Evolutionary conservation across 805 yeast genomes (phyloP).

Genomic region (Brettanomyces custersianus): DNA sequence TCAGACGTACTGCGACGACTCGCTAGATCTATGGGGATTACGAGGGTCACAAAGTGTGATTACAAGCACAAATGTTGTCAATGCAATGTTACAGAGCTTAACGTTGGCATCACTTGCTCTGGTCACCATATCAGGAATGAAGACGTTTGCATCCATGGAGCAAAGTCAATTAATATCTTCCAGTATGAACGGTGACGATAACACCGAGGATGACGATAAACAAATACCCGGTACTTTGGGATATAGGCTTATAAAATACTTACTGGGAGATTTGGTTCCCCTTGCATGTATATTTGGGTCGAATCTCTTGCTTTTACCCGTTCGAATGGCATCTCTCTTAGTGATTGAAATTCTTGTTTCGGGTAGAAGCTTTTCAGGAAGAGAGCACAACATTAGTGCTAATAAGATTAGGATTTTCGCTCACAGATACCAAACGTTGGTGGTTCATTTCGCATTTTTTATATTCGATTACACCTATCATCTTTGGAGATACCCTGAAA

Average conservation of each 20-base stretch:
- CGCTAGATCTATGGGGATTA: slow-evolving; percentile 1
- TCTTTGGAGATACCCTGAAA: neutral
- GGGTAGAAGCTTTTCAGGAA: too few species aligned
- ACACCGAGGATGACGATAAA: neutral
- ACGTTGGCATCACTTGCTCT: slow-evolving; percentile 18
- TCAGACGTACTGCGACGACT: slow-evolving; percentile 15
- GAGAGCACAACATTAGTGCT: too few species aligned
- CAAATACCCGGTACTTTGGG: neutral
- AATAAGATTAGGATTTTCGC: too few species aligned
- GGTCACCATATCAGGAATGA: slow-evolving; percentile 2
- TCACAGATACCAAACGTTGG: slow-evolving; percentile 11
- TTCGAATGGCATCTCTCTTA: slow-evolving; percentile 18
- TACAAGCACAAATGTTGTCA: too few species aligned
- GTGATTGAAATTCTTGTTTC: slow-evolving; percentile 14
- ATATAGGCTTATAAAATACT: neutral
- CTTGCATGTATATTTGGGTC: slow-evolving; percentile 15
- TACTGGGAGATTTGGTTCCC: slow-evolving; percentile 8
- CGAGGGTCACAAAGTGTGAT: too few species aligned
- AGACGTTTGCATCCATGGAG: neutral
- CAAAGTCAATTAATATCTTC: neutral
- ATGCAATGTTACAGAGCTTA: slow-evolving; percentile 13
- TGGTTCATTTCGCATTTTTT: slow-evolving; percentile 11
- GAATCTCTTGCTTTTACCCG: slow-evolving; percentile 18
- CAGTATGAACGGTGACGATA: neutral
- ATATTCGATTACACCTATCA: neutral